phyloP scores from a whole-genome alignment of 2,329 filamentous ascomycete species.

The Fusarium sp. region DNA sequence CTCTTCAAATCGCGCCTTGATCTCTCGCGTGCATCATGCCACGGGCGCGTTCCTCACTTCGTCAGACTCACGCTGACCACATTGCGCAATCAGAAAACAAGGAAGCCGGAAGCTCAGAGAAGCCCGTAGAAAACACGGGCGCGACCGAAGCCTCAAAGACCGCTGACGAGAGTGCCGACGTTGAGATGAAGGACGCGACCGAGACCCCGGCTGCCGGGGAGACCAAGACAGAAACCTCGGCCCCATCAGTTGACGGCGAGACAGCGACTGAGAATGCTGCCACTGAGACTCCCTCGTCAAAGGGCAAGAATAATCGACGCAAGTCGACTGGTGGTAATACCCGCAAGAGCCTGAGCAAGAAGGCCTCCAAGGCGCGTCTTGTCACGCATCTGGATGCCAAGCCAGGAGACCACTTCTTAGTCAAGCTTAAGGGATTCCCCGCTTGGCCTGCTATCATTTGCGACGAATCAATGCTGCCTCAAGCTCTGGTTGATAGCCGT shows the following conservation, averaged over 20 bases:
- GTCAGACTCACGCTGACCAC: slow-evolving; percentile 45
- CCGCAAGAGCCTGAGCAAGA: slow-evolving; percentile 85
- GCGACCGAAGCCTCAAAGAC: slow-evolving; percentile 47
- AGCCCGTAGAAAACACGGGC: slow-evolving; percentile 44
- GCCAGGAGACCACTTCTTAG: slow-evolving; percentile 91
- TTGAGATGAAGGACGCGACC: slow-evolving; percentile 64
- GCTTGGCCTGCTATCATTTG: slow-evolving; percentile 95
- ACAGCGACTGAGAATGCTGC: slow-evolving; percentile 42
- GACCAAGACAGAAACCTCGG: slow-evolving; percentile 44
- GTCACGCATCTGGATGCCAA: slow-evolving; percentile 78
- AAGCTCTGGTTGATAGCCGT: slow-evolving; percentile 77
- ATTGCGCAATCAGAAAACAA: slow-evolving; percentile 44
- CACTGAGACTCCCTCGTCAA: slow-evolving; percentile 47
- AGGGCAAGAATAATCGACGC: slow-evolving; percentile 67
- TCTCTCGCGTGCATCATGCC: slow-evolving; percentile 27
- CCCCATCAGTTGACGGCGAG: slow-evolving; percentile 43
- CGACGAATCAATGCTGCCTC: slow-evolving; percentile 92
- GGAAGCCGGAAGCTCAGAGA: slow-evolving; percentile 46
- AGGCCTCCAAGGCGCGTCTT: slow-evolving; percentile 79
- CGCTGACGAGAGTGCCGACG: slow-evolving; percentile 51
- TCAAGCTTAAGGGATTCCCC: slow-evolving; percentile 93
- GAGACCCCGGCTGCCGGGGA: slow-evolving; percentile 48
- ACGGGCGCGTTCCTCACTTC: slow-evolving; percentile 38
- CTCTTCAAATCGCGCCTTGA: slow-evolving; percentile 10
- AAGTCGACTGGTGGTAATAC: slow-evolving; percentile 80